Conservation (phyloP, 805 yeast genomes). For the Ogataea henricii region DNA sequence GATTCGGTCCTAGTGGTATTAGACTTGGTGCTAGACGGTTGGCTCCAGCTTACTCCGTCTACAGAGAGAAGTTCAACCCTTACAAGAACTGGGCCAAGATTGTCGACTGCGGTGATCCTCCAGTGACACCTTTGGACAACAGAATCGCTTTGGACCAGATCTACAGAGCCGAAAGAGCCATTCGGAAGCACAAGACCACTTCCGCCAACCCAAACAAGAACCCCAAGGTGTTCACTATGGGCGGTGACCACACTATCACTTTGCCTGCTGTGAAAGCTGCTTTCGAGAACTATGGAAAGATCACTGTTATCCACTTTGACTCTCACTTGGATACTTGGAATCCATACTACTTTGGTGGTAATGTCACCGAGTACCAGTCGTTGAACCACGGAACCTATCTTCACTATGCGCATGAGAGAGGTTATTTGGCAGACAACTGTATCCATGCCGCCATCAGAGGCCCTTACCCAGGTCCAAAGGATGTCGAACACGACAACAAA, state of each 20-base stretch:
- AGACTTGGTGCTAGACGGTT: constrained; percentile 46
- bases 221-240: constrained; percentile 48
- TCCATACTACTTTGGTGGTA: constrained; percentile 65
- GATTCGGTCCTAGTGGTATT: constrained; percentile 60
- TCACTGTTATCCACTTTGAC: constrained; percentile 58
- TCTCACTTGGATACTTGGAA: constrained; percentile 71
- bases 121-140: constrained; percentile 63
- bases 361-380: constrained; percentile 54
- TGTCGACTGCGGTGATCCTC: constrained; percentile 63
- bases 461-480: constrained; percentile 45
- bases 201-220: constrained; percentile 23
- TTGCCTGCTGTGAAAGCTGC: constrained; percentile 50
- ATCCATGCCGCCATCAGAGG: constrained; percentile 69
- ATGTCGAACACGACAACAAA: constrained; percentile 46
- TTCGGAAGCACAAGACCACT: constrained; percentile 40
- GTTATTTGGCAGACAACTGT: constrained; percentile 52
- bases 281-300: constrained; percentile 44
- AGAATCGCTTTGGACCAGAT: constrained; percentile 57
- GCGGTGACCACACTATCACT: constrained; percentile 60
- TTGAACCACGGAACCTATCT: constrained; percentile 68
- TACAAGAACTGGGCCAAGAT: constrained; percentile 42
- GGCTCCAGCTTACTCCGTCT: constrained; percentile 43
- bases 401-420: constrained; percentile 70
- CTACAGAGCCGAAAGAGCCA: constrained; percentile 53
- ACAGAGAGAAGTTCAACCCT: constrained; percentile 44